A percentile compares a stretch with the other conserved stretches of the same genome.
phyloP scores from a whole-genome alignment of 1,139 yeast species.

The Lodderomyces beijingensis region DNA sequence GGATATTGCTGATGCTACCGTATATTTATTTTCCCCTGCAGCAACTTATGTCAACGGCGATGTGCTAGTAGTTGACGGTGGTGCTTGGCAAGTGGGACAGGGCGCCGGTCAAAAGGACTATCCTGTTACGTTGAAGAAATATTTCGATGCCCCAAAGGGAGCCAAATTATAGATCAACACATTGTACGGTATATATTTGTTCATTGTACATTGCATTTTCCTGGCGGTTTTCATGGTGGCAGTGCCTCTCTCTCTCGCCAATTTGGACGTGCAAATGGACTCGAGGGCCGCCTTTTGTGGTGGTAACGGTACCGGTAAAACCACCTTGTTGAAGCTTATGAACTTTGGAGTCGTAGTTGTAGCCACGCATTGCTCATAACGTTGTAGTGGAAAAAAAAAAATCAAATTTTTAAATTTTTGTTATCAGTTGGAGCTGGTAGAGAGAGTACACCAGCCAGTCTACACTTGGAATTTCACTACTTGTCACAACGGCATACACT shows the following conservation, averaged over 20 bases:
- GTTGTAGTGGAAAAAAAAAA: too few species aligned
- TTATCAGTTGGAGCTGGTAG: too few species aligned
- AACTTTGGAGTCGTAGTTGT: too few species aligned
- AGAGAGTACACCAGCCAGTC: too few species aligned
- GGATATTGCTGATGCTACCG: conserved; percentile 85
- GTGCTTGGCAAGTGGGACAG: conserved; percentile 65
- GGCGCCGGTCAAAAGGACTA: conserved; percentile 23
- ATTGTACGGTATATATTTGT: too few species aligned
- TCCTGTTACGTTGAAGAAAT: conserved; percentile 27
- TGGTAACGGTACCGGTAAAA: conserved; percentile 99
- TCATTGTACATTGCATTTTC: too few species aligned
- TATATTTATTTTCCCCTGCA: conserved; percentile 74
- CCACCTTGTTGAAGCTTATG: conserved; percentile 81
- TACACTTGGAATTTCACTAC: too few species aligned
- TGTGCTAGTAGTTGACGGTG: conserved; percentile 81
- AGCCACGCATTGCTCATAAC: too few species aligned
- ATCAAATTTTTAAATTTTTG: too few species aligned
- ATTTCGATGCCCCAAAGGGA: conserved; percentile 1
- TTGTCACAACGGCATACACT: too few species aligned
- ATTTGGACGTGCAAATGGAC: conserved; percentile 86
- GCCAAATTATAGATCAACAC: conserved; percentile 1
- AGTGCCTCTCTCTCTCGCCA: too few species aligned
- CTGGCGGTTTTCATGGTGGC: too few species aligned
- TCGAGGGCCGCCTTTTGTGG: conserved; percentile 96
- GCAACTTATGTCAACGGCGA: conserved; percentile 74